Evolutionary conservation across 2,329 filamentous ascomycete species (phyloP).

Genomic region (Sporothrix phasma): DNA sequence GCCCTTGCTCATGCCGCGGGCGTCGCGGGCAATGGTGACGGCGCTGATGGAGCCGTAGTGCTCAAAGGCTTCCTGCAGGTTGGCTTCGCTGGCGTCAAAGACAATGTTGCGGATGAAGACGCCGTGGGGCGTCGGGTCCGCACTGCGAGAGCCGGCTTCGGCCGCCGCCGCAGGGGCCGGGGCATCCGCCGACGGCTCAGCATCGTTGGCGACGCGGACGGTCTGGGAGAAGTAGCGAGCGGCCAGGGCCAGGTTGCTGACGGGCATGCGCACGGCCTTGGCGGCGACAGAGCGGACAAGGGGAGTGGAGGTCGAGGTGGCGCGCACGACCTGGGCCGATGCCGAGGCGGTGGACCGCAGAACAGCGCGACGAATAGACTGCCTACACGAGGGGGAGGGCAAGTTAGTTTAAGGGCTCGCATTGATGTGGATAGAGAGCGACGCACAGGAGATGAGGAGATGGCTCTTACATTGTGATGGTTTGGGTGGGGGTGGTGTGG

Average conservation of each 20-base stretch:
- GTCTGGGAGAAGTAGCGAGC: conserved; percentile 26
- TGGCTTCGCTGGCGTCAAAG: conserved; percentile 28
- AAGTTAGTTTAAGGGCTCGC: background rate
- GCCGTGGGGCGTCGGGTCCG: conserved; percentile 19
- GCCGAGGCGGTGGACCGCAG: conserved; percentile 26
- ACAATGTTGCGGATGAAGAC: conserved; percentile 29
- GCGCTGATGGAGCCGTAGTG: conserved; percentile 25
- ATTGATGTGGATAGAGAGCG: background rate
- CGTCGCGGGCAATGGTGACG: conserved; percentile 25
- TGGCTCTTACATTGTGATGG: background rate
- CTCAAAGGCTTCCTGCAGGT: conserved; percentile 26
- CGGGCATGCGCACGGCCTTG: conserved; percentile 13
- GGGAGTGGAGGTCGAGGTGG: conserved; percentile 22
- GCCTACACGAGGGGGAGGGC: conserved; percentile 20
- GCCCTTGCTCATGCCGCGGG: conserved; percentile 25
- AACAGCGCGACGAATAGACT: conserved; percentile 27
- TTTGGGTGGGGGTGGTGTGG: background rate
- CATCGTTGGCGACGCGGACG: background rate
- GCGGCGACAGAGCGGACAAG: conserved; percentile 21
- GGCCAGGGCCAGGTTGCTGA: conserved; percentile 13
- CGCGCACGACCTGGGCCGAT: conserved; percentile 20
- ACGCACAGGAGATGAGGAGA: background rate
- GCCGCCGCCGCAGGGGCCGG: background rate
- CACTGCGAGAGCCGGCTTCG: background rate
- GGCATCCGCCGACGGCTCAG: background rate